Percentiles rank a stretch among this genome's conserved stretches.
These are phyloP conservation scores for Lactarius deliciosus DNA, from an alignment of 768 basidiomycete species.

Conservation along the genomic window DNA sequence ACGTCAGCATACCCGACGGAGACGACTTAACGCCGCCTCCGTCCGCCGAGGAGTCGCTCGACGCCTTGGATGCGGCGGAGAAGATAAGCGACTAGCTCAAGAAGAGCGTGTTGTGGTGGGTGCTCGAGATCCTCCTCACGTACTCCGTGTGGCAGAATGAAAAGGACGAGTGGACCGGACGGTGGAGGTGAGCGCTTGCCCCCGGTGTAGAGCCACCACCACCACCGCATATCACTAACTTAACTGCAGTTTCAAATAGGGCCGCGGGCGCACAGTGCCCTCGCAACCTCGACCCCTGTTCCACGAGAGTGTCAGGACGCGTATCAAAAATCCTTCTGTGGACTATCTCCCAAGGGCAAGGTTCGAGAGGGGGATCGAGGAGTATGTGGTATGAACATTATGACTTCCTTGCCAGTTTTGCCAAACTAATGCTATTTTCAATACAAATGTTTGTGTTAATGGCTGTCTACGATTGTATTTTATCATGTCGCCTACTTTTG, in stretches of 20 bases:
- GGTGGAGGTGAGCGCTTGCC: constrained; percentile 48
- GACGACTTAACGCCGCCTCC: background rate
- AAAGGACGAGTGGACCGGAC: constrained; percentile 52
- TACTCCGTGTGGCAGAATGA: constrained; percentile 56
- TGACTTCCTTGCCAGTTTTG: background rate
- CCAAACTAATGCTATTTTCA: too few relatives aligned
- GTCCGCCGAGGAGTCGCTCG: background rate
- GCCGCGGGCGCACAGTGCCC: constrained; percentile 54
- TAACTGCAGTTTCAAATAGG: constrained; percentile 50
- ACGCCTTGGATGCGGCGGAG: constrained; percentile 39
- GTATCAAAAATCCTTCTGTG: constrained; percentile 48
- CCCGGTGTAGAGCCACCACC: too few relatives aligned
- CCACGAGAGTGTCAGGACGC: constrained; percentile 60
- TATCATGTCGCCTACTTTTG: too few relatives aligned
- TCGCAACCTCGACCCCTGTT: constrained; percentile 48
- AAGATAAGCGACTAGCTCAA: constrained; percentile 55
- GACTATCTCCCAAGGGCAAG: constrained; percentile 59
- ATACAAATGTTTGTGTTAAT: too few relatives aligned
- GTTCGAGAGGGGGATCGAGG: constrained; percentile 49
- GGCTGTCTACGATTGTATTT: too few relatives aligned
- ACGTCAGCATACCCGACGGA: background rate
- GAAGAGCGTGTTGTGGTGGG: constrained; percentile 55
- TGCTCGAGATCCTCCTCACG: constrained; percentile 64
- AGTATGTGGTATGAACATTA: constrained; percentile 43
- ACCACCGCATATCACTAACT: background rate